Base-by-base conservation (phyloP, 352 stramenopile genomes). In the Phytophthora agathidicida region DNA sequence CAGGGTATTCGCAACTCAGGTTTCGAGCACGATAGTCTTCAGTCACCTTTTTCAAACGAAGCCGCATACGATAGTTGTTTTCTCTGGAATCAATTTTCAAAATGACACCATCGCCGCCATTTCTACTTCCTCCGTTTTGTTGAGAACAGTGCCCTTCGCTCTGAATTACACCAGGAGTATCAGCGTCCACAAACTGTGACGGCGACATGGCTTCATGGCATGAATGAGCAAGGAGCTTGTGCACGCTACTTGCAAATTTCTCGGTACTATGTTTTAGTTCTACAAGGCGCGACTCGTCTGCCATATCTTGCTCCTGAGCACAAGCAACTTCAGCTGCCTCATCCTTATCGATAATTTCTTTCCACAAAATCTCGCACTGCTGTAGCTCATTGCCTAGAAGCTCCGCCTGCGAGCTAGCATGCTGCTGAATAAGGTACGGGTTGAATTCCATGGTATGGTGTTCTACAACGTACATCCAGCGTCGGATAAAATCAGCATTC, bases 201-300 rank as follows among this genome's bases (percentile, higher is more conserved):
- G 51, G 19, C 10, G 31, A 14, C 20, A 10, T 10, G 52, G 22
- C 8, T 30, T 67, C 54, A 16, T 54, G 27, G 16, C 51, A 70
- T 35, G 69, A 78, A 38, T 69, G 65, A 26, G 48, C 41, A 24
- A 91, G 80, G 4, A 93, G 59, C 44, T 91, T 90, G 60, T 90
- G 84, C 22, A 90, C 81, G 44, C 84, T 93, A 46, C 81, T 81
- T 1, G 81, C 81, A 71, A 91, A 91, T 32, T 83, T 86, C 57
- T 91, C 81, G 10, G 79, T 74, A n/a, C 80, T 73, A 43, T 86
- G 73, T 53, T 93, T 93, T 23, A 91, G 42, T 23, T 75, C 64
- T n/a, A 75, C 67, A 36, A 86, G 50, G 3, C 80, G 74, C 10
- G 56, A 72, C 11, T 89, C 75, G 11, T 77, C 59, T 42, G 65